Evolutionary conservation across 371 early-diverging fungal genomes (phyloP).

Genomic region (Encephalitozoon romaleae): DNA sequence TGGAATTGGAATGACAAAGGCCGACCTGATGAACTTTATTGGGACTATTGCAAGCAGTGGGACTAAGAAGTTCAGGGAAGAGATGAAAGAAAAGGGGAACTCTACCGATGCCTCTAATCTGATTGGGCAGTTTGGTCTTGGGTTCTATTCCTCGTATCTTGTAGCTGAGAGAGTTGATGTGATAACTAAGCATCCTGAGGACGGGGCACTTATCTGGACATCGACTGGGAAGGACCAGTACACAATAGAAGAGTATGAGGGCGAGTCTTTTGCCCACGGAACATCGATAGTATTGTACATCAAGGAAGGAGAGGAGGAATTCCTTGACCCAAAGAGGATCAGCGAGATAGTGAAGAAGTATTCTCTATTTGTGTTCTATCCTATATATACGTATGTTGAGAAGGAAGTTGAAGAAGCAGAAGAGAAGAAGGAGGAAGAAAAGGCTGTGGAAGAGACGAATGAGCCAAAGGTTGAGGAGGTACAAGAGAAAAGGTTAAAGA

Average conservation of each 20-base stretch:
- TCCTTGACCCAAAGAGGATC: constrained; percentile 69
- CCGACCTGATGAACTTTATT: constrained; percentile 81
- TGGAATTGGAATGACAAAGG: constrained; percentile 93
- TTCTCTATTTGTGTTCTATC: constrained; percentile 82
- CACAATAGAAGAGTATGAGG: constrained; percentile 74
- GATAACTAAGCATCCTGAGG: constrained; percentile 83
- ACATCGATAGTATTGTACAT: constrained; percentile 74
- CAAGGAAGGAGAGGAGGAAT: constrained; percentile 79
- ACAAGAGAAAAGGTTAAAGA: constrained; percentile 65
- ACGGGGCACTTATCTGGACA: constrained; percentile 83
- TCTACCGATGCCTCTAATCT: constrained; percentile 66
- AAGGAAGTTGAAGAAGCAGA: constrained; percentile 69
- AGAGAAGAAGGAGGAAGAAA: constrained; percentile 63
- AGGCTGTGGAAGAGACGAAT: constrained; percentile 62
- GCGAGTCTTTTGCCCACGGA: constrained; percentile 73
- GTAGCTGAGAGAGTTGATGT: constrained; percentile 84
- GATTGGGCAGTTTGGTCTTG: constrained; percentile 96
- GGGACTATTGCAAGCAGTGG: constrained; percentile 90
- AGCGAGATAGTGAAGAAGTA: constrained; percentile 81
- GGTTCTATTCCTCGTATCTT: constrained; percentile 90
- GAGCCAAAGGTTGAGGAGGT: constrained; percentile 63
- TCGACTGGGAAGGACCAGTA: constrained; percentile 79
- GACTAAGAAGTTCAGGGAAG: constrained; percentile 84
- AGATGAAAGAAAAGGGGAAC: constrained; percentile 62
- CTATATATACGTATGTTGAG: constrained; percentile 72